phyloP scores from a whole-genome alignment of 192 early-diverging fungal genomes.

The Coemansia sp. region DNA sequence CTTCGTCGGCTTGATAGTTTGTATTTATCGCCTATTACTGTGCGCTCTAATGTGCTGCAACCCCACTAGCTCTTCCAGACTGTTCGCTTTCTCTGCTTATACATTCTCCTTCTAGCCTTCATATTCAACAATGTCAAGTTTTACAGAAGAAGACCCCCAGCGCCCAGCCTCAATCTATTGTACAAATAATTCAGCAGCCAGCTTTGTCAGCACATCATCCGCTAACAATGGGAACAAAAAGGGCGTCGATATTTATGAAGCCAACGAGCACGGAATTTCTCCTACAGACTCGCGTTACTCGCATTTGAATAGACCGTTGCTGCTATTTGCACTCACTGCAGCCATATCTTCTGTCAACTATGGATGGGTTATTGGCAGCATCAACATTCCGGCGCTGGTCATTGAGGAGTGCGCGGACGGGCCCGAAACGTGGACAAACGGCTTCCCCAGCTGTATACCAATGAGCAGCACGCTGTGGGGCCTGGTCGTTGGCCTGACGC shows the following conservation, averaged over 20 bases:
- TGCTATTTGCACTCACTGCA: constrained; percentile 36
- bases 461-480: constrained; percentile 65
- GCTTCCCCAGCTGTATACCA: constrained; percentile 65
- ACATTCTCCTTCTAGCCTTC: neutral
- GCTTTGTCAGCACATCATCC: constrained; percentile 26
- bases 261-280: constrained; percentile 23
- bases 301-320: constrained; percentile 21
- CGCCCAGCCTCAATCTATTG: neutral
- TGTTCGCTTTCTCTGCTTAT: too few species aligned
- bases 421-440: constrained; percentile 37
- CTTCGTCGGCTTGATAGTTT: neutral
- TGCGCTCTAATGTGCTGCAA: neutral
- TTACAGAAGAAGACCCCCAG: neutral
- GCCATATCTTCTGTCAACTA: constrained; percentile 51
- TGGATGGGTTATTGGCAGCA: constrained; percentile 52
- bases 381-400: constrained; percentile 55
- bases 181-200: neutral
- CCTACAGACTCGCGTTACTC: constrained; percentile 38
- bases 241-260: constrained; percentile 7
- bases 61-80: too few species aligned
- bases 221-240: constrained; percentile 4
- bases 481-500: constrained; percentile 57
- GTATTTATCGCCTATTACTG: neutral
- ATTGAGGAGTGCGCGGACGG: constrained; percentile 53
- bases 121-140: neutral